Evolutionary conservation across 495 filamentous ascomycete species (phyloP), one percentile per base, ranked within the genome.

Genomic region (Hypoxylon cercidicola): DNA sequence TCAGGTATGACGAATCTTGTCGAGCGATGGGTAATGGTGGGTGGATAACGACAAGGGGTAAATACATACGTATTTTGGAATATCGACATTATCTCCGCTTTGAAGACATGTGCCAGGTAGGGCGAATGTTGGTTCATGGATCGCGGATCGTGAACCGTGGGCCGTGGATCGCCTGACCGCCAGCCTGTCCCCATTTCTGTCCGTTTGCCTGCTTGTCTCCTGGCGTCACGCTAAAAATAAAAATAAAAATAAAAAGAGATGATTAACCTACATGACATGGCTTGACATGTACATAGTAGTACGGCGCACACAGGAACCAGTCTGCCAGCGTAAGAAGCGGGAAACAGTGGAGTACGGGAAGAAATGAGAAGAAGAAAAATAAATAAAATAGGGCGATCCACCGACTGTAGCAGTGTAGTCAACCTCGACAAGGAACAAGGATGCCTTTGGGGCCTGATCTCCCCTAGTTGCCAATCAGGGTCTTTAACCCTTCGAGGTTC

Each of bases 401-500:
- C n/a, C 7, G 48, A 20, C 2, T 35, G 23, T 44, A 56, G 15
- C n/a, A n/a, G n/a, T n/a, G n/a, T n/a, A n/a, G 39, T 45, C 25
- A 44, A 30, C 18, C 6, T 48, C 28, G 37, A 55, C 25, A 48
- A 45, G 37, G 47, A 44, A 55, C 25, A 48, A 45, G 37, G 47
- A 35, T 60, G 21, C 53, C 13, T 46, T 54, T 61, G 39, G 51
- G 50, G 37, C 45, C 45, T 68, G 65, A 68, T 64, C 55, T 60
- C 55, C 49, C 46, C 60, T 35, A 5, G 41, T 40, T 57, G 44
- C 59, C 59, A 68, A 60, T 60, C 60, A 68, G 51, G 60, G 60
- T 55, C 55, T 55, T 55, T 48, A 44, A 68, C 65, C 65, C 55
- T 30, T 60, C 46, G 40, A 64, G n/a, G 40, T 44, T 64, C 60